Conservation (phyloP, 2,329 filamentous ascomycete genomes). For the Verticillium longisporum region DNA sequence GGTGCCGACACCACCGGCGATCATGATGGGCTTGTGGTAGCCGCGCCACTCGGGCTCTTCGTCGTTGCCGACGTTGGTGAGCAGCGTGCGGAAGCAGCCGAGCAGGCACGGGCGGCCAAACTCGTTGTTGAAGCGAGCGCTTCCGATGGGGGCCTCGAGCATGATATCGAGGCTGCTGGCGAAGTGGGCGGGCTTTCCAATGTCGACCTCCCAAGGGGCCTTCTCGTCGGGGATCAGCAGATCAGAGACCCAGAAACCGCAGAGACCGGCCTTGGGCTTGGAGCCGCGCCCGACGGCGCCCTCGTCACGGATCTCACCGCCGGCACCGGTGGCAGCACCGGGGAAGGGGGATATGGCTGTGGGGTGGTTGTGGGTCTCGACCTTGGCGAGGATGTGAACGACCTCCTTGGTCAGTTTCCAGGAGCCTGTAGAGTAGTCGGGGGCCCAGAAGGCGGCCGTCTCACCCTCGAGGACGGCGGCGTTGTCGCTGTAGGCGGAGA, state of each 20-base stretch:
- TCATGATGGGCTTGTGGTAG: constrained; percentile 98
- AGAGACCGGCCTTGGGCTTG: constrained; percentile 83
- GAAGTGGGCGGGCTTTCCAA: constrained; percentile 86
- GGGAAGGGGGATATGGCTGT: constrained; percentile 91
- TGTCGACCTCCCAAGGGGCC: constrained; percentile 84
- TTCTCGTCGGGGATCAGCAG: constrained; percentile 77
- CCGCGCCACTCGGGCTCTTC: constrained; percentile 64
- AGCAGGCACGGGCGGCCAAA: constrained; percentile 86
- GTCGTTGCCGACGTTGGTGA: constrained; percentile 57
- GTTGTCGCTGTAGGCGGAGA: constrained; percentile 96
- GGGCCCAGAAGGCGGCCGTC: constrained; percentile 70
- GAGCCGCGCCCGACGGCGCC: constrained; percentile 91
- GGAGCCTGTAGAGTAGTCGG: constrained; percentile 75
- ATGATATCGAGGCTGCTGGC: constrained; percentile 95
- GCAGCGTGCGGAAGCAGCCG: constrained; percentile 87
- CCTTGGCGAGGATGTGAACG: constrained; percentile 85
- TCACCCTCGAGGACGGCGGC: constrained; percentile 82
- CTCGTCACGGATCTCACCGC: constrained; percentile 93
- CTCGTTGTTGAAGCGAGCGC: constrained; percentile 94
- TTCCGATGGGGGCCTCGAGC: constrained; percentile 93
- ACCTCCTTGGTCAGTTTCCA: constrained; percentile 84
- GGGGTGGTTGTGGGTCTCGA: constrained; percentile 96
- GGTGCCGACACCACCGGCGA: constrained; percentile 90
- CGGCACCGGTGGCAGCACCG: constrained; percentile 89
- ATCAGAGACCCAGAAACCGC: constrained; percentile 93